Evolutionary conservation across 2,329 filamentous ascomycete genomes (phyloP).

Genomic region (Niveomyces coronatus): DNA sequence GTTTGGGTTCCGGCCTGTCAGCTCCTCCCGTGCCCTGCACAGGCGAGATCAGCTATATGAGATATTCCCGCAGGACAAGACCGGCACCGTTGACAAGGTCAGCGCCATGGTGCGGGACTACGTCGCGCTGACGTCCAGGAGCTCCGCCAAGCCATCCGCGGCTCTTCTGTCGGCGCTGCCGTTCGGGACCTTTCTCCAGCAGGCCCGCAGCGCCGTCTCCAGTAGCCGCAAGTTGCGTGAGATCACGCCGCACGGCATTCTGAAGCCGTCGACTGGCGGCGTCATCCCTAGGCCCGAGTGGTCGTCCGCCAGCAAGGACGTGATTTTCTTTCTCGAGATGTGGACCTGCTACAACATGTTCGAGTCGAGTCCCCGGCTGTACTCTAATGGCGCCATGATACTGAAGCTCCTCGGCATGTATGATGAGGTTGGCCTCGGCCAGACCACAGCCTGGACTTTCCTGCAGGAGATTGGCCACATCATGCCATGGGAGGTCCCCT

Average conservation of each 20-base stretch:
- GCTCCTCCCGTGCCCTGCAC: constrained; percentile 35
- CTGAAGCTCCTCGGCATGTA: constrained; percentile 55
- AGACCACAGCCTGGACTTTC: constrained; percentile 49
- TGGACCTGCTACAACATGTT: constrained; percentile 54
- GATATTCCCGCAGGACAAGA: constrained; percentile 31
- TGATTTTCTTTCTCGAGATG: constrained; percentile 59
- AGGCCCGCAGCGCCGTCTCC: constrained; percentile 40
- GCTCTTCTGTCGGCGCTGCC: constrained; percentile 13
- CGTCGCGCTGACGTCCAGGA: constrained; percentile 15
- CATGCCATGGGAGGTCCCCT: constrained; percentile 58
- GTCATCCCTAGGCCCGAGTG: constrained; percentile 17
- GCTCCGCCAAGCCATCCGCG: constrained; percentile 10
- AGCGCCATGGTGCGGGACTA: constrained; percentile 24
- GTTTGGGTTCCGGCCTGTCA: constrained; percentile 45
- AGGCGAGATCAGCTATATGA: constrained; percentile 49
- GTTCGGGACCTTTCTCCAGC: constrained; percentile 36
- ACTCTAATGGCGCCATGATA: constrained; percentile 53
- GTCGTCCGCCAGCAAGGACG: constrained; percentile 27
- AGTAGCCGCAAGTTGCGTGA: constrained; percentile 37
- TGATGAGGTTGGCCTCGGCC: constrained; percentile 28
- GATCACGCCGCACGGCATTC: constrained; percentile 40
- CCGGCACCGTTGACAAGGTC: constrained; percentile 21
- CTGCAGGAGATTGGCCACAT: constrained; percentile 67
- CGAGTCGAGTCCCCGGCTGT: constrained; percentile 37
- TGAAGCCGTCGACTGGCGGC: constrained; percentile 19